Conservation (phyloP, 495 filamentous ascomycete species). For the Monascus purpureus region DNA sequence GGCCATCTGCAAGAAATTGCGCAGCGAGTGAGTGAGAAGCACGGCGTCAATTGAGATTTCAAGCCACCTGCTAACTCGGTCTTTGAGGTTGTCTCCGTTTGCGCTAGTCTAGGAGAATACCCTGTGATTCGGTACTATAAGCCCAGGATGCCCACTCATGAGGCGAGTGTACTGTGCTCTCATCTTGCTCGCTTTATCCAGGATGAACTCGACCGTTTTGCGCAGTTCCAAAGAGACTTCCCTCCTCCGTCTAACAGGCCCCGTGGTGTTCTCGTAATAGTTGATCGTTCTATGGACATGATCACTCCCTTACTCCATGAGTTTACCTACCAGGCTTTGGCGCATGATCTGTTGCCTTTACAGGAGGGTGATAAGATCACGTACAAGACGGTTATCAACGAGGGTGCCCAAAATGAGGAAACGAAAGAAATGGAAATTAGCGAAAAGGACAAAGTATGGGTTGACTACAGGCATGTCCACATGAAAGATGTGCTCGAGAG, state of each 20-base stretch:
- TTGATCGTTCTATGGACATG: conserved; percentile 85
- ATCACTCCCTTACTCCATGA: conserved; percentile 81
- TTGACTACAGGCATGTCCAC: conserved; percentile 81
- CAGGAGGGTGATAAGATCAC: conserved; percentile 77
- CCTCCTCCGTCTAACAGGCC: conserved; percentile 70
- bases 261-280: conserved; percentile 69
- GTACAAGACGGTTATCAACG: conserved; percentile 65
- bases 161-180: conserved; percentile 72
- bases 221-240: conserved; percentile 67
- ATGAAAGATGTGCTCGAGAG: conserved; percentile 98
- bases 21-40: conserved; percentile 56
- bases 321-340: conserved; percentile 98
- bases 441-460: conserved; percentile 87
- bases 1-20: conserved; percentile 70
- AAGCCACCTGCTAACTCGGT: conserved; percentile 12
- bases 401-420: conserved; percentile 50
- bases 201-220: conserved; percentile 74
- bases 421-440: conserved; percentile 80
- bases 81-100: conserved; percentile 63
- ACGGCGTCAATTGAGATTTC: not conserved
- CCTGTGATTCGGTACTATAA: conserved; percentile 84
- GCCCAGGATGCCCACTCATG: conserved; percentile 60
- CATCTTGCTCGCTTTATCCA: conserved; percentile 90
- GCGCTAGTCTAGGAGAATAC: conserved; percentile 72
- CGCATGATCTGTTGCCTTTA: conserved; percentile 78